These are phyloP conservation scores for Aspergillus arachidicola DNA, from an alignment of 2,329 filamentous ascomycete genomes.

Conservation along the genomic window DNA sequence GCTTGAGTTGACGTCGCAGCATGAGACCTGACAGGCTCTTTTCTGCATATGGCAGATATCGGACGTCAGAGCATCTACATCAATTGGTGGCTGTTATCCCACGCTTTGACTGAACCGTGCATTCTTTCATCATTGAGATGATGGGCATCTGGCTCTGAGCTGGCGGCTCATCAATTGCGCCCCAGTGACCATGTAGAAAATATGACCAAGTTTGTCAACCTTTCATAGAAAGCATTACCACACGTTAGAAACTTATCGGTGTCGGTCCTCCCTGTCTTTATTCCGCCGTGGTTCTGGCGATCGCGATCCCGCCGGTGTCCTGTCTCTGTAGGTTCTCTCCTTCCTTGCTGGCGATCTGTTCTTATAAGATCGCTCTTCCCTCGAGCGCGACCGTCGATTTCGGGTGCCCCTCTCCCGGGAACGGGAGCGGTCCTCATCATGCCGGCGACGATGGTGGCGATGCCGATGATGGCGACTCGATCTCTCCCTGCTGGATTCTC, in stretches of 20 bases:
- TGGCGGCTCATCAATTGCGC: not conserved
- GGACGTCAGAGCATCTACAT: not conserved
- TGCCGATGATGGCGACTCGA: slow-evolving; percentile 48
- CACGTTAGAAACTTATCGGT: slow-evolving; percentile 25
- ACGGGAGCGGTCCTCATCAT: slow-evolving; percentile 33
- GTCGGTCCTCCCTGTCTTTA: slow-evolving; percentile 36
- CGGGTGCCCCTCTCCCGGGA: slow-evolving; percentile 35
- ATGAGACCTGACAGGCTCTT: not conserved
- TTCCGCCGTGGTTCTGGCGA: slow-evolving; percentile 31
- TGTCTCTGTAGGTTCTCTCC: slow-evolving; percentile 32
- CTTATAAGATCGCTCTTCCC: slow-evolving; percentile 26
- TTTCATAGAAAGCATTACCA: not conserved
- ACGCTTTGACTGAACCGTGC: not conserved
- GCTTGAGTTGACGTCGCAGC: not conserved
- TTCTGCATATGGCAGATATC: not conserved
- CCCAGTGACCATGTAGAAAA: not conserved
- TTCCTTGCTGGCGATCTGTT: slow-evolving; percentile 30
- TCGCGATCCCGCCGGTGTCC: slow-evolving; percentile 30
- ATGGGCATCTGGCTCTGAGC: not conserved
- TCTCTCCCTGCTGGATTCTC: slow-evolving; percentile 40
- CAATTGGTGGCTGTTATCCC: not conserved
- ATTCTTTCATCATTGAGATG: not conserved
- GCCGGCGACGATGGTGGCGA: slow-evolving; percentile 49
- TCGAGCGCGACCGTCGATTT: slow-evolving; percentile 29
- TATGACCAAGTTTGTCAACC: not conserved